Evolutionary conservation across 2,329 filamentous ascomycete species (phyloP), one percentile per base, ranked within the genome.

Genomic region (Ophiostoma sp.): DNA sequence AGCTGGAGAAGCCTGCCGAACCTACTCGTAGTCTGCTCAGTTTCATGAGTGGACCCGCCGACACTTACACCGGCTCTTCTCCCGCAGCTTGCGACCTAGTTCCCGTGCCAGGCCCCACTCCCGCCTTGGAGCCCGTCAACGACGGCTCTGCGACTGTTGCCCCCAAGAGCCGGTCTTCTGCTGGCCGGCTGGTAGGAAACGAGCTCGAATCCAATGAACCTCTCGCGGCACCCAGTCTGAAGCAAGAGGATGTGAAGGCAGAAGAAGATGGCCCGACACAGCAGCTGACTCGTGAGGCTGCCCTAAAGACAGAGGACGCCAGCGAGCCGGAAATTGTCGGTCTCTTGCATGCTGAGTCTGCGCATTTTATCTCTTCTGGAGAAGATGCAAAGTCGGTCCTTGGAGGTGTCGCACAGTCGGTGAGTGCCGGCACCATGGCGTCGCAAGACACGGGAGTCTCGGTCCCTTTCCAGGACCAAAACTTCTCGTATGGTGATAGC

Each of bases 31-130:
- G 36, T 39, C 36, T 20, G 17, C 8, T 48, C 44, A 48, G 7
- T 27, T 23, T 1, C 23, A 13, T 1, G 8, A 31, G 52, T 27
- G n/a, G 52, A 15, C 17, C 52, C 23, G 52, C 52, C 52, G n/a
- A 27, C 52, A 57, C 52, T 57, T 57, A 57, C 52, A 57, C 52
- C 52, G 48, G 48, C 48, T 27, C 52, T 57, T 57, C 23, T 27
- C 17, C 23, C 8, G 52, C n/a, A 27, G 52, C 52, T 57, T 27
- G 52, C 52, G n/a, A 13, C 52, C 20, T 52, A 52, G 48, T 23
- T 20, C 20, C 48, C 48, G 48, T 15, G 10, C 57, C 13, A 62
- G 57, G 57, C 23, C 31, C 60, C 33, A 36, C 60, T 10, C 11
- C 31, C 31, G 5, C 52, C 52, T 13, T 13, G n/a, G 23, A 57